Evolutionary conservation across 1,284 basidiomycete species (phyloP), one percentile per base, ranked within the genome.

Genomic region (Rhodotorula sp.): DNA sequence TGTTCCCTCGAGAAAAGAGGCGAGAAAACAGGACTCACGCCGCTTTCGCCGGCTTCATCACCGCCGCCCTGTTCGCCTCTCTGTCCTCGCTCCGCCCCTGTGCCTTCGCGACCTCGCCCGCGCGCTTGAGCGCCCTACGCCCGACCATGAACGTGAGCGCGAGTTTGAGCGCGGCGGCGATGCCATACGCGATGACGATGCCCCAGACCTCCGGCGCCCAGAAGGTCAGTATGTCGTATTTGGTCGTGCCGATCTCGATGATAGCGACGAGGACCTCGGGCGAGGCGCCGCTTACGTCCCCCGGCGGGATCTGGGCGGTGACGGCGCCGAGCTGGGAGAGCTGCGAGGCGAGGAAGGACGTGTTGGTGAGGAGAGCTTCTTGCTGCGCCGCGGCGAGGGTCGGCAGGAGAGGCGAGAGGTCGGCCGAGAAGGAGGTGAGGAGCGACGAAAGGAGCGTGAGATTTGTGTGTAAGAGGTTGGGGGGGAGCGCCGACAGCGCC

Each of bases 151-250:
- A 15, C 8, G 12, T 32, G 17, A 59, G 32, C 13, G 56, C 41
- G 21, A 29, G 21, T 32, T 69, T 69, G 19, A 60, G 54, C 2
- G n/a, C 25, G 21, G 51, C 54, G 27, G 62, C 63, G 21, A 64
- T 34, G 6, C 21, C 46, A 7, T 51, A 70, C 8, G 56, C 9
- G 19, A 41, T 3, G n/a, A 57, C 17, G 29, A 70, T 51, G 5
- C 53, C 44, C 63, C 63, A 70, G 13, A 51, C 27, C 2, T 70
- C 68, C 5, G 68, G 68, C 19, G 53, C 53, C 63, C 64, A 70
- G 12, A 57, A 15, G 21, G 63, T 61, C 10, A 61, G 12, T 53
- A 61, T 36, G 12, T 10, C 9, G 64, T 66, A 70, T 19, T 39
- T 29, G 22, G 68, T 61, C 53, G 59, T 32, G 15, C 50, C 56